A percentile compares a stretch with the other conserved stretches of the same genome.
phyloP scores from a whole-genome alignment of 2,329 filamentous ascomycete species.

The Macroventuria anomochaeta region DNA sequence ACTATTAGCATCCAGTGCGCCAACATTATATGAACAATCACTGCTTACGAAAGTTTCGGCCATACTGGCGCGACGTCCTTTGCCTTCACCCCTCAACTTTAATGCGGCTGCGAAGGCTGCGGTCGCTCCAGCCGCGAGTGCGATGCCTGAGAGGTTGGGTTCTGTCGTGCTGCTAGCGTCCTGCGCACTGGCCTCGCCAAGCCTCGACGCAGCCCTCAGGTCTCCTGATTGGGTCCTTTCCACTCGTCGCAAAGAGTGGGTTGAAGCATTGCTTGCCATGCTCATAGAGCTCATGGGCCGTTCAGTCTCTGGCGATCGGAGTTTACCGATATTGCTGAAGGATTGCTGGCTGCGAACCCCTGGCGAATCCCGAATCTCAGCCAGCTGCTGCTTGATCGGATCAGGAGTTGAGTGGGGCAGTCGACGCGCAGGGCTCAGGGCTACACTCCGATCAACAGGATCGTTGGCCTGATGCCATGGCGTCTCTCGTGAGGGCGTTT shows the following conservation, averaged over 20 bases:
- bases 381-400: constrained; percentile 44
- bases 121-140: constrained; percentile 45
- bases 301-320: constrained; percentile 53
- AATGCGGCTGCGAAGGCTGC: constrained; percentile 58
- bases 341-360: constrained; percentile 56
- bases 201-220: constrained; percentile 72
- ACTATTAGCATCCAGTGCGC: constrained; percentile 32
- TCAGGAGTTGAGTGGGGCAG: constrained; percentile 48
- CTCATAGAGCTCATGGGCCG: constrained; percentile 66
- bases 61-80: constrained; percentile 81
- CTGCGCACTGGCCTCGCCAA: constrained; percentile 55
- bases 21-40: constrained; percentile 11
- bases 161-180: constrained; percentile 41
- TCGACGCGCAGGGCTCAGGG: constrained; percentile 44
- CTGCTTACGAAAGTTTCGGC: constrained; percentile 89
- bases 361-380: constrained; percentile 42
- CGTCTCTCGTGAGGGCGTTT: constrained; percentile 30
- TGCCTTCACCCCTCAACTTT: constrained; percentile 82
- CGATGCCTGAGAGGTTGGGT: constrained; percentile 41
- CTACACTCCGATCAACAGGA: constrained; percentile 52
- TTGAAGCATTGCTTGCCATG: constrained; percentile 61
- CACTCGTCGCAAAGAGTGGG: constrained; percentile 74
- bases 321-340: constrained; percentile 47
- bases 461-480: constrained; percentile 56
- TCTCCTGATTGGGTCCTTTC: constrained; percentile 75